Percentiles rank a stretch among this genome's conserved stretches.
Evolutionary conservation across 176 grass and related monocot genomes (phyloP).

Genomic region (Oryza rufipogon): DNA sequence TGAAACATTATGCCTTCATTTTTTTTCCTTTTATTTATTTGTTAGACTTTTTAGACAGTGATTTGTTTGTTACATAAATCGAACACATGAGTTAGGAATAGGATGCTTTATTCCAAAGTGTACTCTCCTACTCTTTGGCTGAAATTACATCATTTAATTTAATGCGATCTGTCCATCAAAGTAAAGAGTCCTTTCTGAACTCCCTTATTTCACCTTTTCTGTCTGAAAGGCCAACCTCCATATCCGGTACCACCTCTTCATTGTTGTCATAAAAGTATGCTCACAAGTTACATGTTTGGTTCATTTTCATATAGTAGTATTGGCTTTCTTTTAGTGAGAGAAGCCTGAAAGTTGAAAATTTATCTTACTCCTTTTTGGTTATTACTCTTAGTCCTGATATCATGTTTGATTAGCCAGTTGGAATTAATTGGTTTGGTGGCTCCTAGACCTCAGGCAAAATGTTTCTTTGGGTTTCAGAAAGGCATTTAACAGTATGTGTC

Average conservation of each 20-base stretch:
- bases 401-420: neutral
- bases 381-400: neutral
- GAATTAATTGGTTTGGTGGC: neutral
- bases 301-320: neutral
- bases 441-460: neutral
- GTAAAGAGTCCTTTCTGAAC: neutral
- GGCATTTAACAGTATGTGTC: neutral
- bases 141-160: constrained; percentile 6
- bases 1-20: neutral
- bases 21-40: neutral
- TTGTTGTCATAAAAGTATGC: neutral
- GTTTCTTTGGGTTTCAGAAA: constrained; percentile 19
- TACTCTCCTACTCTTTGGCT: neutral
- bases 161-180: neutral
- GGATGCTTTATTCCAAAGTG: constrained; percentile 26
- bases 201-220: neutral
- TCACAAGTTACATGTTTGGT: neutral
- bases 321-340: neutral
- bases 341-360: neutral
- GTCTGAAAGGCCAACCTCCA: constrained; percentile 9
- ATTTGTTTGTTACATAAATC: neutral
- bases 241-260: neutral
- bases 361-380: neutral
- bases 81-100: neutral
- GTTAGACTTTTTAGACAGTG: neutral